A percentile compares a stretch with the other conserved stretches of the same genome.
phyloP scores from a whole-genome alignment of 768 basidiomycete species.

The Mycena metata region DNA sequence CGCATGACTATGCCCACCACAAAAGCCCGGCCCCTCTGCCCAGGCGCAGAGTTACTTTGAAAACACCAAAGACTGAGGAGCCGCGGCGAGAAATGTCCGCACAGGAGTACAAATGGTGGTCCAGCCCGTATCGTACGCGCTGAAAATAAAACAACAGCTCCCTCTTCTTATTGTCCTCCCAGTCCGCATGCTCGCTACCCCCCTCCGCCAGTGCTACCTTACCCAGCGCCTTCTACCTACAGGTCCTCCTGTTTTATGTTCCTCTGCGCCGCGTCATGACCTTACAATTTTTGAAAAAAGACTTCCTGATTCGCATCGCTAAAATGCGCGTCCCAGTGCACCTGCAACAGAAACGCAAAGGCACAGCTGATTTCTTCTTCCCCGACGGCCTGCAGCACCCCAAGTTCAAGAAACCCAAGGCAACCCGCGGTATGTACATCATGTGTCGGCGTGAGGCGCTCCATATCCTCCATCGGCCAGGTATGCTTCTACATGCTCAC shows the following conservation, averaged over 20 bases:
- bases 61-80: conserved; percentile 46
- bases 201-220: conserved; percentile 67
- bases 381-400: conserved; percentile 78
- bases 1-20: conserved; percentile 63
- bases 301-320: conserved; percentile 19
- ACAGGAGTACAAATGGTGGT: conserved; percentile 76
- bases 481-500: background rate
- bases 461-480: conserved; percentile 42
- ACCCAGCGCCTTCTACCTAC: conserved; percentile 67
- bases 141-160: conserved; percentile 24
- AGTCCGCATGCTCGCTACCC: conserved; percentile 83
- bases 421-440: conserved; percentile 65
- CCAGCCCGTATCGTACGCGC: conserved; percentile 80
- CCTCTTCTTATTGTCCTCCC: conserved; percentile 26
- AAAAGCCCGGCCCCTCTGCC: conserved; percentile 70
- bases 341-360: conserved; percentile 27
- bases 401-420: conserved; percentile 63
- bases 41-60: conserved; percentile 39
- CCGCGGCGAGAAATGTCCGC: conserved; percentile 69
- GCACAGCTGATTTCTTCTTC: conserved; percentile 42
- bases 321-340: conserved; percentile 13
- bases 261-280: background rate
- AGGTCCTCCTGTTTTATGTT: conserved; percentile 54
- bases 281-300: conserved; percentile 5
- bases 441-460: conserved; percentile 71